Conservation (phyloP, 2,329 filamentous ascomycete species). For the Verticillium nubilum region DNA sequence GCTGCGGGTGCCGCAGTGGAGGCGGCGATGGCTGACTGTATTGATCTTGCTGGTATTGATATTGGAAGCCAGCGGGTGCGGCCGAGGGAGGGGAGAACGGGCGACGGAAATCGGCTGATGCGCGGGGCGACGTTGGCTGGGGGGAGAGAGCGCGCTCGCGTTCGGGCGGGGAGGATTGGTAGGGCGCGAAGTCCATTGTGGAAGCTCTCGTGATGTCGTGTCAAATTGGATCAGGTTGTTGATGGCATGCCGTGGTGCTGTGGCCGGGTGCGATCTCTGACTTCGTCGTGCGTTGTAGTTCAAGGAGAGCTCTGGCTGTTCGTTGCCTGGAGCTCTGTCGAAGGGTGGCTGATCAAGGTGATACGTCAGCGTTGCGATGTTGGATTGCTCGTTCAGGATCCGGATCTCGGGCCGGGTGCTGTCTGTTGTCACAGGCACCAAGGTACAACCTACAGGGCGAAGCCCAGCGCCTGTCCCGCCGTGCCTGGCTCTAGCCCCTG, state of each 20-base stretch:
- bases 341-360: background rate
- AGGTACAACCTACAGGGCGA: background rate
- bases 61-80: constrained; percentile 24
- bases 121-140: constrained; percentile 42
- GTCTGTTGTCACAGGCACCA: background rate
- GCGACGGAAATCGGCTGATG: constrained; percentile 49
- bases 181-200: constrained; percentile 90
- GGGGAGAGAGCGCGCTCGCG: constrained; percentile 72
- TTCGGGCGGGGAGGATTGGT: constrained; percentile 89
- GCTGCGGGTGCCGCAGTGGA: constrained; percentile 48
- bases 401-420: background rate
- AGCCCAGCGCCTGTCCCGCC: background rate
- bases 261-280: background rate
- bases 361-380: background rate
- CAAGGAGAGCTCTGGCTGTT: background rate
- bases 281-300: background rate
- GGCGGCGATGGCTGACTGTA: constrained; percentile 29
- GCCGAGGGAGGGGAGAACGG: constrained; percentile 44
- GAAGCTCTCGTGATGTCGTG: constrained; percentile 1
- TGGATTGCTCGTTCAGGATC: background rate
- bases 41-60: constrained; percentile 16
- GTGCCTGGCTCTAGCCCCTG: background rate
- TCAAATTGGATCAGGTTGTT: background rate
- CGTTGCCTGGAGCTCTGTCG: background rate
- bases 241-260: background rate